These are phyloP conservation scores for Pestalotiopsis sp. DNA, from an alignment of 2,329 filamentous ascomycete genomes.

Conservation along the genomic window DNA sequence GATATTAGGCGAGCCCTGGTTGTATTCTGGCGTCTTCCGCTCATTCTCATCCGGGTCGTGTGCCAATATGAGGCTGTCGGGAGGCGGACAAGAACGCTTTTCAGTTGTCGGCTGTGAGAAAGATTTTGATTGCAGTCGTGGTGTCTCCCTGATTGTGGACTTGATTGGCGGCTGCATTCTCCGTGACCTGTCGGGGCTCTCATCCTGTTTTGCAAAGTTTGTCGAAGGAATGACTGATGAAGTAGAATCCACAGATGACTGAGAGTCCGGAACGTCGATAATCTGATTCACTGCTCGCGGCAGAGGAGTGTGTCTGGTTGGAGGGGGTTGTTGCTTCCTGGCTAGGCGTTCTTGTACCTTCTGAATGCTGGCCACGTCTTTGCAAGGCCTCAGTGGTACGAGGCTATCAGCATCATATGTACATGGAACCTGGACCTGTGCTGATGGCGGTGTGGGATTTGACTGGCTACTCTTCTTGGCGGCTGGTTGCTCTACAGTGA, in stretches of 20 bases:
- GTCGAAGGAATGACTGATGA: constrained; percentile 31
- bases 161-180: constrained; percentile 1
- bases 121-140: neutral
- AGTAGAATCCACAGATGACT: constrained; percentile 21
- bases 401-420: constrained; percentile 23
- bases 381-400: neutral
- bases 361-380: neutral
- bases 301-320: neutral
- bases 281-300: neutral
- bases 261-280: constrained; percentile 19
- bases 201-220: constrained; percentile 5
- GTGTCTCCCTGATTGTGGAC: constrained; percentile 8
- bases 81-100: neutral
- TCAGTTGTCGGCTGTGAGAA: neutral
- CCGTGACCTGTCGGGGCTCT: neutral
- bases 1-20: constrained; percentile 11
- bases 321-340: neutral
- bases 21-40: constrained; percentile 13
- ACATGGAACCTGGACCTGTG: constrained; percentile 31
- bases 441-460: constrained; percentile 34
- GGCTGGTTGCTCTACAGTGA: constrained; percentile 21
- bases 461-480: constrained; percentile 25
- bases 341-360: neutral
- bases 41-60: neutral
- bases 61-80: neutral